Percentiles rank a stretch among this genome's conserved stretches.
Conservation (phyloP, 352 stramenopile genomes). For the Pythium biforme region DNA sequence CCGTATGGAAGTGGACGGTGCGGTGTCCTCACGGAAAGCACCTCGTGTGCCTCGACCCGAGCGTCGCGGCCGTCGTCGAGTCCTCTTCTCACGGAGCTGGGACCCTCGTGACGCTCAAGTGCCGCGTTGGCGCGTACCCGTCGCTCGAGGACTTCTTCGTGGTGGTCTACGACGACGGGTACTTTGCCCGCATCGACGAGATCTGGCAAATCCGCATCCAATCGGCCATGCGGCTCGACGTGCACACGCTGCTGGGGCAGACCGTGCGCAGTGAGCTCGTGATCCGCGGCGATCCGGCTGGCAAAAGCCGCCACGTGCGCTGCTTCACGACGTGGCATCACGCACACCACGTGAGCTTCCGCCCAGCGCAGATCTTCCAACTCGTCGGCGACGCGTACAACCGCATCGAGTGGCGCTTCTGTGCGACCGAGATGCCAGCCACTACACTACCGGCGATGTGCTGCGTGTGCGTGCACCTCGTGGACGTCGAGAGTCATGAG, state of each 20-base stretch:
- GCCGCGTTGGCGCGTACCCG: conserved; percentile 83
- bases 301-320: conserved; percentile 35
- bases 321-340: conserved; percentile 56
- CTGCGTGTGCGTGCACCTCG: conserved; percentile 77
- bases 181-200: conserved; percentile 72
- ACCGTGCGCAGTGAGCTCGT: conserved; percentile 85
- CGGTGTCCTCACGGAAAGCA: conserved; percentile 47
- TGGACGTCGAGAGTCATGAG: conserved; percentile 89
- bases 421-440: conserved; percentile 39
- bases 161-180: conserved; percentile 87
- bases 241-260: conserved; percentile 87
- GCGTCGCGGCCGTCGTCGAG: conserved; percentile 42
- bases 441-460: conserved; percentile 12
- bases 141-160: conserved; percentile 90
- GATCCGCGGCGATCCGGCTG: conserved; percentile 76
- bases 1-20: conserved; percentile 64
- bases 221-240: conserved; percentile 75
- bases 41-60: conserved; percentile 69
- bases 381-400: conserved; percentile 91
- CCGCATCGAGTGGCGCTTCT: conserved; percentile 82
- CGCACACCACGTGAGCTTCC: conserved; percentile 59
- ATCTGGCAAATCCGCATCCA: conserved; percentile 85
- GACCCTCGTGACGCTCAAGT: conserved; percentile 73
- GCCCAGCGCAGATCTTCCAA: conserved; percentile 78
- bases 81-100: conserved; percentile 16